Base-by-base conservation (phyloP, 441 rosid species). In the Jatropha multifida region DNA sequence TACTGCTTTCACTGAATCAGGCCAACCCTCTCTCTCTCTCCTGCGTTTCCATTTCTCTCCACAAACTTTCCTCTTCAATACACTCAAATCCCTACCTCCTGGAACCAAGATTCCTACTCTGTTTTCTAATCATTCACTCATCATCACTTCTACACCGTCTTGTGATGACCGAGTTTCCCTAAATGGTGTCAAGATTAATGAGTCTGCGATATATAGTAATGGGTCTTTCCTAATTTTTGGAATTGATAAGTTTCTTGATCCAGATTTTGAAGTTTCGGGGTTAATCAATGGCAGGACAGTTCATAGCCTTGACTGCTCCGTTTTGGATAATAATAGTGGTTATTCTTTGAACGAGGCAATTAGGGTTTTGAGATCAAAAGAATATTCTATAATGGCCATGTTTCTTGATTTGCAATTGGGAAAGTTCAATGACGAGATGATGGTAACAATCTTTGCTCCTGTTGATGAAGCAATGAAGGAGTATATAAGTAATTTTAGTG, bases 91-190 rank as follows among this genome's bases (percentile, higher is more conserved):
- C 65, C 78, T 82, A 67, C 81, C 85, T 7, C 60, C 44, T 10
- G 87, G 82, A 20, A 26, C 86, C 84, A 74, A 80, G 80, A 81
- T 88, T 68, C 78, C 88, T 15, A 84, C 89, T 17, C 37, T 88
- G 27, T 65, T 56, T 37, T 23, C 79, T 26, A 77, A 75, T 37
- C 84, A 55, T 63, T 78, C 88, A 12, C 77, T 84, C 23, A 44
- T 44, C 48, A 75, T 88, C 73, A 83, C 86, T 67, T 77, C 86
- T 8, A 69, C 72, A 0, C 69, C 73, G 0, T 23, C 49, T 4
- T 69, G 52, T 18, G 18, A 49, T 7, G 26, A 32, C 42, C 32
- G 6, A 5, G 3, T 80, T 23, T 73, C 79, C 15, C n/a, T 88
- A 1, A 84, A 84, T 4, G 84, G 82, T 0, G 75, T 86, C 74